phyloP scores from a whole-genome alignment of 768 basidiomycete species.

The Xerocomus spinulosus region DNA sequence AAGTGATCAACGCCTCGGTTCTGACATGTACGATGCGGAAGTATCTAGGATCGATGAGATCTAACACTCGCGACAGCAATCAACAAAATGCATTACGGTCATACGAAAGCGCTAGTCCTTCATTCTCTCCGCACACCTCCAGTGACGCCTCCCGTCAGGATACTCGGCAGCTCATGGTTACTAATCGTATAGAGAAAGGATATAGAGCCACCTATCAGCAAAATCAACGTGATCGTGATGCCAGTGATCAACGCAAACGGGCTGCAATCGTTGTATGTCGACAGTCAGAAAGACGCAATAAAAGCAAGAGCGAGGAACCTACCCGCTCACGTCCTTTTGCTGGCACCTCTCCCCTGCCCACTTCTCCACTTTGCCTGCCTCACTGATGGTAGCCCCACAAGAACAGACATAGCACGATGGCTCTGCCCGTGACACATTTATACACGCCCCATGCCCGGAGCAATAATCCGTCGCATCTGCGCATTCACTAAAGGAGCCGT shows the following conservation, averaged over 20 bases:
- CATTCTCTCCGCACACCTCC: constrained; percentile 50
- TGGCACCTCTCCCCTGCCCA: constrained; percentile 80
- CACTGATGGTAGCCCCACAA: constrained; percentile 45
- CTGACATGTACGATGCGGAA: too few species aligned
- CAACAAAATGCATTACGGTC: constrained; percentile 2
- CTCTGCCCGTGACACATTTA: constrained; percentile 55
- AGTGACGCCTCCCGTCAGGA: constrained; percentile 57
- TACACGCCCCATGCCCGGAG: constrained; percentile 67
- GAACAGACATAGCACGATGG: constrained; percentile 46
- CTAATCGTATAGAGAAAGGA: constrained; percentile 63
- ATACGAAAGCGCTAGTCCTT: neutral
- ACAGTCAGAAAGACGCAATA: neutral
- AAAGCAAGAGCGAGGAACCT: constrained; percentile 27
- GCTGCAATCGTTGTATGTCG: constrained; percentile 34
- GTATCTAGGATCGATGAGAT: too few species aligned
- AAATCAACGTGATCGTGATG: constrained; percentile 56
- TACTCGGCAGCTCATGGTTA: constrained; percentile 63
- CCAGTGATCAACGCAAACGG: constrained; percentile 73
- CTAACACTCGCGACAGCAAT: too few species aligned
- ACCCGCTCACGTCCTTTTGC: constrained; percentile 79
- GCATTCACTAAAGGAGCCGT: constrained; percentile 50
- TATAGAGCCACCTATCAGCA: constrained; percentile 65
- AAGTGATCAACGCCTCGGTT: too few species aligned
- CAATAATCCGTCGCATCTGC: constrained; percentile 59
- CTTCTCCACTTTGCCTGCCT: constrained; percentile 49